Evolutionary conservation across 192 early-diverging fungal genomes (phyloP), one percentile per base, ranked within the genome.

Genomic region (Rhizophagus sp.): DNA sequence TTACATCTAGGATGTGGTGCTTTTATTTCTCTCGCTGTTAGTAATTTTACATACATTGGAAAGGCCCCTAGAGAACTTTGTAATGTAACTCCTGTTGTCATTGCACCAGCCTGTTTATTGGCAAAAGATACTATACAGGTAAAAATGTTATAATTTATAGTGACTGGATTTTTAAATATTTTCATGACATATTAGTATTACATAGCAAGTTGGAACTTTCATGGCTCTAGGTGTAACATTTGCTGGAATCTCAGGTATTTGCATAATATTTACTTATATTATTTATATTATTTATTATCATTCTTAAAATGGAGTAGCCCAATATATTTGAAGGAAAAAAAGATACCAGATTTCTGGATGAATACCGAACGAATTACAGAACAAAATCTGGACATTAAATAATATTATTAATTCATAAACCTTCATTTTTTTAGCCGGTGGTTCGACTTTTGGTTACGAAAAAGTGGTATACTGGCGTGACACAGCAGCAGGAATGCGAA

Each of bases 401-500:
- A 4, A 36, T 4, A 36, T 0, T 36, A 41, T 44, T 10, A 70
- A 67, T 47, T 41, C 15, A 41, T 30, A n/a, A 39, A 17, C 33
- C 33, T 36, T 69, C n/a, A n/a, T 69, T 69, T 70, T 41, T n/a
- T 39, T 41, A 73, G 71, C 88, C 10, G 91, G 90, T 11, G 57
- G 81, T n/a, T 80, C 83, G 74, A 92, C 91, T 1, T 92, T 92
- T 85, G 90, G 90, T 15, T 84, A 86, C 25, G 91, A 92, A 80
- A 85, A 87, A 65, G 82, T 91, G 15, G 91, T 92, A 12, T 92
- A 86, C 50, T 92, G 91, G 91, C 86, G 91, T 22, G 91, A 92
- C 33, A 84, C 86, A 41, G 80, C 88, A 2, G 82, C 85, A 22
- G 91, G 91, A 63, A 87, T 92, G 85, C 73, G 83, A 39, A 85